Percentiles rank a stretch among this genome's conserved stretches.
Conservation (phyloP, 805 yeast species). For the Brettanomyces naardenensis region DNA sequence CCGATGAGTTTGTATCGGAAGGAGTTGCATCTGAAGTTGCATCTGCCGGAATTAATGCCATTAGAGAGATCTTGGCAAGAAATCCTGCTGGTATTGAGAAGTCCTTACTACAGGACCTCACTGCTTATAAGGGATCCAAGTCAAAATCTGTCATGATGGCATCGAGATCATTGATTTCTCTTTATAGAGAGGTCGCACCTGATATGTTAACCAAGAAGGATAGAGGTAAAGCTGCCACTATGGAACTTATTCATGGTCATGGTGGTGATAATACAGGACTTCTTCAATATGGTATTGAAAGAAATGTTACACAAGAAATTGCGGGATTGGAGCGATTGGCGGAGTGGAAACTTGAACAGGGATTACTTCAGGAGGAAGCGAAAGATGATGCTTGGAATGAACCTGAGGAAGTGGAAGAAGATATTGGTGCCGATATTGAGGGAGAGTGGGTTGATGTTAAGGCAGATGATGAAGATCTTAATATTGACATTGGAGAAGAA, state of each 20-base stretch:
- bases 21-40: constrained; percentile 99
- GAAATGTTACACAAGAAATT: constrained; percentile 55
- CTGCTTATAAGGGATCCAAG: constrained; percentile 87
- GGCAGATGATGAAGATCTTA: constrained; percentile 62
- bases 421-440: constrained; percentile 52
- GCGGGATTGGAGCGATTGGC: constrained; percentile 89
- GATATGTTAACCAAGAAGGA: constrained; percentile 87
- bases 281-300: constrained; percentile 72
- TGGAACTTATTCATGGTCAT: constrained; percentile 57
- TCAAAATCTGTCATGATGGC: constrained; percentile 93
- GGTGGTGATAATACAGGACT: constrained; percentile 36
- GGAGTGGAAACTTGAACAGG: constrained; percentile 69
- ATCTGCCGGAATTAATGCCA: constrained; percentile 94
- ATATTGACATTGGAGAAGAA: constrained; percentile 35
- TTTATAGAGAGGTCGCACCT: constrained; percentile 93
- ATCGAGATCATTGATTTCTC: constrained; percentile 75
- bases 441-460: constrained; percentile 92
- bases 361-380: constrained; percentile 43
- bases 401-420: constrained; percentile 39
- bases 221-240: constrained; percentile 86
- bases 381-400: constrained; percentile 39
- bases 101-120: constrained; percentile 78
- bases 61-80: constrained; percentile 86
- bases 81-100: constrained; percentile 93
- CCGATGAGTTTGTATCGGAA: constrained; percentile 95